Evolutionary conservation across 805 yeast species (phyloP).

Genomic region (Pichia insulana): DNA sequence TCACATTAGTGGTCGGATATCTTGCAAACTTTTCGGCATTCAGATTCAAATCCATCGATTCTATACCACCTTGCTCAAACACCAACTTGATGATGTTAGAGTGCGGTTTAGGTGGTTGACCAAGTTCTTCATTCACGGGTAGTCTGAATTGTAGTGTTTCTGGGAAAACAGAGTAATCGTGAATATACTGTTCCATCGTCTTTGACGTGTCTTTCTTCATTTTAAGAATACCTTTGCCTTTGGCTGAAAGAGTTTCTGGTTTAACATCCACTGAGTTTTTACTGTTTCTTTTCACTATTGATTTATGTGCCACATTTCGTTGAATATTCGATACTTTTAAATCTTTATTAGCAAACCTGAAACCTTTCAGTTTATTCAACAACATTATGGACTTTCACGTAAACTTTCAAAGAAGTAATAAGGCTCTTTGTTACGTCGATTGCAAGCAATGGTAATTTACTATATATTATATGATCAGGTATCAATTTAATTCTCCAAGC

Average conservation of each 20-base stretch:
- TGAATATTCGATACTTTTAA: not conserved
- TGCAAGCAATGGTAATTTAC: too few species aligned
- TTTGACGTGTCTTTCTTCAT: conserved; percentile 10
- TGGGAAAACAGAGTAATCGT: conserved; percentile 29
- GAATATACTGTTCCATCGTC: conserved; percentile 19
- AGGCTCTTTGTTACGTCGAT: too few species aligned
- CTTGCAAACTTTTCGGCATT: conserved; percentile 30
- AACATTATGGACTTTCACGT: too few species aligned
- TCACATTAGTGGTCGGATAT: conserved; percentile 35
- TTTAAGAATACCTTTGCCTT: conserved; percentile 11
- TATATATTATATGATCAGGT: too few species aligned
- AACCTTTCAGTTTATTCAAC: too few species aligned
- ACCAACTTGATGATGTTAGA: conserved; percentile 19
- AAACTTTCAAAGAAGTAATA: too few species aligned
- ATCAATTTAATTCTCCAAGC: too few species aligned
- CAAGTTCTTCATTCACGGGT: conserved; percentile 19
- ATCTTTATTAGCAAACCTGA: not conserved
- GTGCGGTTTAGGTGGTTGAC: conserved; percentile 15
- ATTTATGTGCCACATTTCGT: conserved; percentile 11
- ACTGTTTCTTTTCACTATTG: conserved; percentile 4
- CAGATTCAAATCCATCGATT: conserved; percentile 27
- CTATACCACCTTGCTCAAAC: conserved; percentile 30
- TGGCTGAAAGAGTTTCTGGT: conserved; percentile 3
- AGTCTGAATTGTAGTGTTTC: conserved; percentile 23
- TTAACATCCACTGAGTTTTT: not conserved